phyloP scores from a whole-genome alignment of 2,329 filamentous ascomycete species.

The Fusarium bulbicola region DNA sequence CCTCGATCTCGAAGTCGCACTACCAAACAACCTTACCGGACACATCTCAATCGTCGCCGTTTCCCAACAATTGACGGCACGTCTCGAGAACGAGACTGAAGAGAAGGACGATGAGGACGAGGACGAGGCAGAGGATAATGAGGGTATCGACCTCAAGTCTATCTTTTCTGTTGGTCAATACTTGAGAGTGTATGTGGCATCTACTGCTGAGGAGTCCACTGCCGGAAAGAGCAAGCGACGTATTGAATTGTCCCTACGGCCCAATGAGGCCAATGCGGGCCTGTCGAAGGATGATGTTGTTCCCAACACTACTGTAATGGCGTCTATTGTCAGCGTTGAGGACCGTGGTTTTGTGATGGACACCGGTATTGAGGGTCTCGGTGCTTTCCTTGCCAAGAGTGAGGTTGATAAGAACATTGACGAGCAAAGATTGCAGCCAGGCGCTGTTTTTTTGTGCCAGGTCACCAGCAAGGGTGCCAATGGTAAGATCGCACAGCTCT shows the following conservation, averaged over 20 bases:
- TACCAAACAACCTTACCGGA: conserved; percentile 93
- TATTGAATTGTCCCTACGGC: conserved; percentile 88
- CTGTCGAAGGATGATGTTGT: conserved; percentile 78
- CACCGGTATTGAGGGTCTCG: conserved; percentile 76
- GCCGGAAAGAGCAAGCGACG: conserved; percentile 75
- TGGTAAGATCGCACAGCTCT: conserved; percentile 87
- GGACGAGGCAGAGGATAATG: conserved; percentile 59
- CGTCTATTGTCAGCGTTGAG: conserved; percentile 89
- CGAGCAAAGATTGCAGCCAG: conserved; percentile 78
- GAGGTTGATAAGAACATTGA: conserved; percentile 76
- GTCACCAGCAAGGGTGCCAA: conserved; percentile 78
- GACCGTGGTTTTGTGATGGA: conserved; percentile 97
- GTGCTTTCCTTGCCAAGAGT: conserved; percentile 86
- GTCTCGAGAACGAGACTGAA: conserved; percentile 74
- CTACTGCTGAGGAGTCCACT: conserved; percentile 74
- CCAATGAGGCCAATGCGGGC: conserved; percentile 79
- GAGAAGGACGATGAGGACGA: conserved; percentile 64
- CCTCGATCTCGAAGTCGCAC: conserved; percentile 79
- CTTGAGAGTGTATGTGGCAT: conserved; percentile 82
- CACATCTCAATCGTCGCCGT: conserved; percentile 93
- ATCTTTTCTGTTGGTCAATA: conserved; percentile 90
- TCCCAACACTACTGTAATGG: conserved; percentile 81
- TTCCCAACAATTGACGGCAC: conserved; percentile 79
- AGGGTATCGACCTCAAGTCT: conserved; percentile 75
- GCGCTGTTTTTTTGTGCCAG: conserved; percentile 84